These are phyloP conservation scores for Fusarium sp. DNA, from an alignment of 2,329 filamentous ascomycete genomes.

Conservation along the genomic window DNA sequence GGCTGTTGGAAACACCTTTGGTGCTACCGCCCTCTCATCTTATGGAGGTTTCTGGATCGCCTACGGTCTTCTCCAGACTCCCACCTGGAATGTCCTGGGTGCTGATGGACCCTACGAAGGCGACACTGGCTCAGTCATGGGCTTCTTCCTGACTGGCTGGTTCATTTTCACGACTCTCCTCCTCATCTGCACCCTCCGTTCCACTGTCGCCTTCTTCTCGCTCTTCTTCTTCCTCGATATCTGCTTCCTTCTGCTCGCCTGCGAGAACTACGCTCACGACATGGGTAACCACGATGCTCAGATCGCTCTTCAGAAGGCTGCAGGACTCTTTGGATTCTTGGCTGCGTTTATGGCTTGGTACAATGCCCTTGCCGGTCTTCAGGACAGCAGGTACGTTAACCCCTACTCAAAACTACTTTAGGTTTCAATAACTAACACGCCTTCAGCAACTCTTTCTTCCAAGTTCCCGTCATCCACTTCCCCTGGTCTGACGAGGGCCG, in stretches of 20 bases:
- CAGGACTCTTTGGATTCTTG: slow-evolving; percentile 83
- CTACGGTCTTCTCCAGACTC: slow-evolving; percentile 79
- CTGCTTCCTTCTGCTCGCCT: slow-evolving; percentile 78
- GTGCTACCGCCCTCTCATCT: slow-evolving; percentile 83
- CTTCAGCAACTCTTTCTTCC: slow-evolving; percentile 84
- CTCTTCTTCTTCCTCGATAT: slow-evolving; percentile 83
- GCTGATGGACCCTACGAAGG: slow-evolving; percentile 60
- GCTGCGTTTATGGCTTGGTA: slow-evolving; percentile 89
- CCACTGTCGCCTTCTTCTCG: slow-evolving; percentile 81
- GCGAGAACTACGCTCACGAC: slow-evolving; percentile 69
- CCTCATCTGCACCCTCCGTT: slow-evolving; percentile 79
- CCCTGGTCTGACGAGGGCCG: slow-evolving; percentile 88
- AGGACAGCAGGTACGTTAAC: slow-evolving; percentile 72
- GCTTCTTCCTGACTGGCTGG: slow-evolving; percentile 83
- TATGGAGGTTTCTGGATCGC: slow-evolving; percentile 88
- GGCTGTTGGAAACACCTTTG: slow-evolving; percentile 88
- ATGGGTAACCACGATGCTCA: slow-evolving; percentile 62
- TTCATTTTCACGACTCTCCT: slow-evolving; percentile 86
- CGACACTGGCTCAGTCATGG: slow-evolving; percentile 68
- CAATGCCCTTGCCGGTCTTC: slow-evolving; percentile 84
- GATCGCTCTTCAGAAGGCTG: slow-evolving; percentile 71
- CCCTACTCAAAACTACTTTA: not conserved
- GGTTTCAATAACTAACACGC: slow-evolving; percentile 49
- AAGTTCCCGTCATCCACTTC: slow-evolving; percentile 93
- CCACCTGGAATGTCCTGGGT: slow-evolving; percentile 70